These are phyloP conservation scores for Citeromyces matritensis DNA, from an alignment of 805 yeast species.

Conservation along the genomic window DNA sequence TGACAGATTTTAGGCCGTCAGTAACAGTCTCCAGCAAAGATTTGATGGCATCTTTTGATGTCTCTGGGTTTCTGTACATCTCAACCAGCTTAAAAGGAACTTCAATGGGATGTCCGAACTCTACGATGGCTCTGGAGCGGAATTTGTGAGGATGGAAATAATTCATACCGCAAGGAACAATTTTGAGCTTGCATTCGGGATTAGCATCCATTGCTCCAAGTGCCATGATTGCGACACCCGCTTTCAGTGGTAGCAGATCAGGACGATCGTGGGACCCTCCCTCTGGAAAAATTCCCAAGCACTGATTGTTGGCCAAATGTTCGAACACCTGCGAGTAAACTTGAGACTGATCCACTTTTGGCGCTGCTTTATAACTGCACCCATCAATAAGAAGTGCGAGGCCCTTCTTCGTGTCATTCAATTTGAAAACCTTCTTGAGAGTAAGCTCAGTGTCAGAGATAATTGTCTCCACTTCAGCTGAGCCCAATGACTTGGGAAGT, in stretches of 20 bases:
- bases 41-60: constrained; percentile 60
- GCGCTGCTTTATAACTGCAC: constrained; percentile 55
- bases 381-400: constrained; percentile 30
- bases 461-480: constrained; percentile 52
- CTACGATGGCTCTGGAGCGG: constrained; percentile 89
- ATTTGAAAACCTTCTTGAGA: constrained; percentile 54
- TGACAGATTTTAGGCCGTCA: constrained; percentile 66
- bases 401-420: constrained; percentile 22
- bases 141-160: constrained; percentile 93
- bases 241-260: constrained; percentile 80
- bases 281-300: constrained; percentile 92
- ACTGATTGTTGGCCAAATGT: constrained; percentile 66
- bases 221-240: constrained; percentile 98
- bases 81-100: constrained; percentile 46
- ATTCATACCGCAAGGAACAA: constrained; percentile 96
- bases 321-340: constrained; percentile 79
- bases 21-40: constrained; percentile 58
- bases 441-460: constrained; percentile 56
- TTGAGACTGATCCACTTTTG: constrained; percentile 69
- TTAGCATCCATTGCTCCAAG: constrained; percentile 78
- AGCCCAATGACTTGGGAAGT: constrained; percentile 66
- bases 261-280: constrained; percentile 98
- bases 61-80: constrained; percentile 41
- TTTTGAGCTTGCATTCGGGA: constrained; percentile 63
- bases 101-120: constrained; percentile 80